These are phyloP conservation scores for Mitragyna speciosa DNA, from an alignment of 257 asterid genomes.

Conservation along the genomic window DNA sequence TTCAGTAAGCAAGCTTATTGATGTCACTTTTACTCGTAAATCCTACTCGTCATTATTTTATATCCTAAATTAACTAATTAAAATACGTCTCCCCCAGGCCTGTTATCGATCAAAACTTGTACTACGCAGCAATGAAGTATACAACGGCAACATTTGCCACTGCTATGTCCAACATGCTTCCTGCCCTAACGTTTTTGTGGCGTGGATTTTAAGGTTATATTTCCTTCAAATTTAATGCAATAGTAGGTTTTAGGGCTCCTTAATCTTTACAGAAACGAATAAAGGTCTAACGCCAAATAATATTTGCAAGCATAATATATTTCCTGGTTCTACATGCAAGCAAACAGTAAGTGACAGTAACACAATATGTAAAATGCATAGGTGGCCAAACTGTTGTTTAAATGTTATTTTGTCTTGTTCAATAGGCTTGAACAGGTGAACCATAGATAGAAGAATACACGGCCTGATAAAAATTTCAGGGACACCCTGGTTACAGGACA, in stretches of 20 bases:
- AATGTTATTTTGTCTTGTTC: background rate
- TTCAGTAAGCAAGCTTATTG: constrained; percentile 48
- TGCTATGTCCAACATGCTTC: constrained; percentile 65
- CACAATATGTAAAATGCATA: background rate
- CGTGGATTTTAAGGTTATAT: constrained; percentile 63
- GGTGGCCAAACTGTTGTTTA: too few relatives aligned
- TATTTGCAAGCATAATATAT: too few relatives aligned
- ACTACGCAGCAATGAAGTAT: constrained; percentile 57
- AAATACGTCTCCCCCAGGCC: constrained; percentile 41
- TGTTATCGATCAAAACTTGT: constrained; percentile 64
- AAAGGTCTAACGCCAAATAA: too few relatives aligned
- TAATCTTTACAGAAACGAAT: background rate
- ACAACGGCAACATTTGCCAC: constrained; percentile 66
- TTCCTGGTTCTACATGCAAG: background rate
- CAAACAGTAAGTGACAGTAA: background rate
- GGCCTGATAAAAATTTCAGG: constrained; percentile 65
- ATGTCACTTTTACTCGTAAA: background rate
- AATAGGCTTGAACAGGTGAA: constrained; percentile 67
- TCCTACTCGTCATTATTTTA: background rate
- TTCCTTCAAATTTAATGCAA: background rate
- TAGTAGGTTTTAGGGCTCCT: background rate
- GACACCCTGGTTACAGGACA: constrained; percentile 61
- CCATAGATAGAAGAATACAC: constrained; percentile 30
- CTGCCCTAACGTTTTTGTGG: constrained; percentile 67
- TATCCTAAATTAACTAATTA: background rate